Base-by-base conservation (phyloP, 257 asterid genomes). In the Apocynum venetum region DNA sequence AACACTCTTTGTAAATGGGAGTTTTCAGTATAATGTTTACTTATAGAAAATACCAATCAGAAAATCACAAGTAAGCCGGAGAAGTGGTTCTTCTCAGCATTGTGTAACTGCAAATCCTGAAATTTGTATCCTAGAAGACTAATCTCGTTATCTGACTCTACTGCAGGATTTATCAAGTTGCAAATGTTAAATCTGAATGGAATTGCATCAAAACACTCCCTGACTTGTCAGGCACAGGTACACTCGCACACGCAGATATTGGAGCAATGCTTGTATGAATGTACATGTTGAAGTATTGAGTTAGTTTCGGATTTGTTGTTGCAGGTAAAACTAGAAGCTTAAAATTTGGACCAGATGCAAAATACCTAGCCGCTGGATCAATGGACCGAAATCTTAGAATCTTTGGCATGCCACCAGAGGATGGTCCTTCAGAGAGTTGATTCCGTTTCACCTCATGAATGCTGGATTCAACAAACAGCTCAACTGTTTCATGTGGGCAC, bases 221-320 rank as follows among this genome's bases (percentile, higher is more conserved):
- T 0, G 98, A 95, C 88, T 87, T 95, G 87, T 95, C 98, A 57
- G 98, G 98, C 82, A 92, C 97, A 87, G 98, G 98, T 94, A 25
- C 40, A 44, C 76, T 73, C 77, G 77, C 72, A 46, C 35, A 31
- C 10, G 17, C 55, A 57, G 14, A 38, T 10, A 8, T 56, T 41
- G 53, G 55, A 19, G 4, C 17, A 38, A 25, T 53, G 48, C 4
- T 77, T 6, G 31, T 14, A 9, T 51, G 71, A 15, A 36, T 65
- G 25, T 66, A 66, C 13, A 6, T 13, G 0, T 66, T 15, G 4
- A 40, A 40, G 31, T 40, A 5, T 4, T 1, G 2, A n/a, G 67
- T 61, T 1, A 4, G 17, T 61, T 38, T 31, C 12, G 14, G 14
- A 14, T 66, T 66, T 36, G 20, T 43, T 78, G 48, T 74, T 86